Conservation (phyloP, 2,329 filamentous ascomycete species). For the Cephalotrichum gorgonifer region DNA sequence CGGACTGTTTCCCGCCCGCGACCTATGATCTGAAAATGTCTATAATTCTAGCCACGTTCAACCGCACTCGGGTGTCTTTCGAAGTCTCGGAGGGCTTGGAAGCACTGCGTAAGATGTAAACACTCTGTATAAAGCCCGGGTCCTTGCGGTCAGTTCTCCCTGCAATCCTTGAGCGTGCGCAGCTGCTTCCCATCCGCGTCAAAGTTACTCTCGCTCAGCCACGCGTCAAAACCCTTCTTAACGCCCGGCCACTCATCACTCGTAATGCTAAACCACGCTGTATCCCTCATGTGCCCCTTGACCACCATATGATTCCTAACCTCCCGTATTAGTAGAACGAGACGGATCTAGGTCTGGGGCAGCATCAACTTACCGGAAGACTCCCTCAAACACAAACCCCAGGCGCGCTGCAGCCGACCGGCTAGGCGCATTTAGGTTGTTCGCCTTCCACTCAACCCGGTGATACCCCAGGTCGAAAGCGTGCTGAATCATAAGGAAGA, state of each 20-base stretch:
- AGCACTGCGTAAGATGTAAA: too few relatives aligned
- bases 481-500: constrained; percentile 43
- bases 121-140: too few relatives aligned
- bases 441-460: constrained; percentile 56
- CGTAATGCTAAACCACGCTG: constrained; percentile 48
- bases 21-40: too few relatives aligned
- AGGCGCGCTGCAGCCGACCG: constrained; percentile 42
- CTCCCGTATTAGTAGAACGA: fast-evolving
- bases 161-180: constrained; percentile 27
- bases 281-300: constrained; percentile 46
- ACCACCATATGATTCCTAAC: constrained; percentile 45
- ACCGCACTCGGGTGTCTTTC: too few relatives aligned
- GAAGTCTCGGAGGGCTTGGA: too few relatives aligned
- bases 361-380: constrained; percentile 31
- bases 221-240: constrained; percentile 36
- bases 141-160: too few relatives aligned
- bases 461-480: constrained; percentile 45
- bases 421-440: constrained; percentile 43
- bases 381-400: constrained; percentile 49
- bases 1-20: too few relatives aligned
- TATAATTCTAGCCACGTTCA: too few relatives aligned
- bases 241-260: constrained; percentile 46
- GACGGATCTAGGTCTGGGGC: neutral
- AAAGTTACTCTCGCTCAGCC: constrained; percentile 47
- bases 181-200: constrained; percentile 41